Conservation (phyloP, 352 stramenopile genomes). For the Phytophthora palmivora region DNA sequence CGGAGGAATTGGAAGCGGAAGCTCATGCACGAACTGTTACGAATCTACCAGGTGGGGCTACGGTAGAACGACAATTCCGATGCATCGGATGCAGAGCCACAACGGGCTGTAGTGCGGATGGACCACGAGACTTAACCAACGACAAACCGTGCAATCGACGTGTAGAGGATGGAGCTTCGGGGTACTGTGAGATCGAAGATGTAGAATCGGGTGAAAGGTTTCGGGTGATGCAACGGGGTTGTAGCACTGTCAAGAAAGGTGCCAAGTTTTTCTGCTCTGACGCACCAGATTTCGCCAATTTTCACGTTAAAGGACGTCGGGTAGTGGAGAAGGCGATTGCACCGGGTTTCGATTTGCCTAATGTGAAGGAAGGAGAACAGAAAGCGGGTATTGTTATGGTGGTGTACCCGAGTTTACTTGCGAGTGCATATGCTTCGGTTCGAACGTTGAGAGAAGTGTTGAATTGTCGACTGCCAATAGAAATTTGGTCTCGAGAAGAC, state of each 20-base stretch:
- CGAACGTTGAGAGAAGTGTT: constrained; percentile 43
- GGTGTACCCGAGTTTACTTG: constrained; percentile 53
- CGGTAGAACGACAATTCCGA: constrained; percentile 22
- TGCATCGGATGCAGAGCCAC: constrained; percentile 35
- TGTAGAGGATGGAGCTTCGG: constrained; percentile 24
- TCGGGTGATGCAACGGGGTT: constrained; percentile 41
- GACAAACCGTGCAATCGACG: constrained; percentile 29
- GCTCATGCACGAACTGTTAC: constrained; percentile 20
- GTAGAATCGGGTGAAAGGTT: constrained; percentile 37
- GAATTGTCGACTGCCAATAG: constrained; percentile 49
- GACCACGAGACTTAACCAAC: constrained; percentile 22
- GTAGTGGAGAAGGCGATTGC: constrained; percentile 19
- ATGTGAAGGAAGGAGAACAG: constrained; percentile 5
- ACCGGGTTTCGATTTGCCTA: constrained; percentile 19
- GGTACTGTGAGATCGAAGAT: constrained; percentile 37
- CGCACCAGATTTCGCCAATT: constrained; percentile 51
- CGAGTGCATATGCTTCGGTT: constrained; percentile 47
- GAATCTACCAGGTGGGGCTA: constrained; percentile 17
- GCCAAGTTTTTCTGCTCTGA: constrained; percentile 53
- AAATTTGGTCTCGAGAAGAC: constrained; percentile 50
- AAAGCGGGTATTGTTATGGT: constrained; percentile 54
- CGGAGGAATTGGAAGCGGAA: constrained; percentile 20
- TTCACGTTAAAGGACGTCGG: constrained; percentile 34
- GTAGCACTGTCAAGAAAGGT: constrained; percentile 38
- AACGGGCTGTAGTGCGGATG: constrained; percentile 19